Base-by-base conservation (phyloP, 2,329 filamentous ascomycete species). In the Diaporthe aspalathi region DNA sequence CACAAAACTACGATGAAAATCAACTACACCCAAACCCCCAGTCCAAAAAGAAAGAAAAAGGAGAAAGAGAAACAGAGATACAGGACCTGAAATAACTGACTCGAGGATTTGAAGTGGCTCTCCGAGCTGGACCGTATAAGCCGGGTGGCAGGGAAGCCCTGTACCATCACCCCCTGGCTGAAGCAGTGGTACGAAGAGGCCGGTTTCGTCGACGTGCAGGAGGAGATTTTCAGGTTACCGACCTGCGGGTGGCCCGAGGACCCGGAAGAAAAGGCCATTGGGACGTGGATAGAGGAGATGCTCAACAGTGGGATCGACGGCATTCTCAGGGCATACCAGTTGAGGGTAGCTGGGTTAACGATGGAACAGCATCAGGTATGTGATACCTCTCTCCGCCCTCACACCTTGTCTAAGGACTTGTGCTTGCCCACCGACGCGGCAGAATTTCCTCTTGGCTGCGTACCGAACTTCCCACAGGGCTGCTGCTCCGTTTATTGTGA, bases 131-230 rank as follows among this genome's bases (percentile, higher is more conserved):
- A 80, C 5, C 74, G 79, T 2, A 84, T 85, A 5, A 81, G 80
- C 1, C 78, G 77, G 24, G 73, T 75, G 0, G 80, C 82, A 24
- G 74, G 80, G 22, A 82, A 85, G 7, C 80, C 83, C 2, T 75
- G 84, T 8, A 74, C 80, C 54, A 76, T 83, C 53, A 81, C 77
- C 20, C 75, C 76, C 4, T 75, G 76, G 32, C 77, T 84, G 12
- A 81, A 79, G 68, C 75, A 79, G 22, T 79, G 82, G 52, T 84
- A 83, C 73, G 76, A 82, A 56, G 82, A 85, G 32, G 86, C 83
- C 1, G 88, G 88, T 0, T 90, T 90, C 73, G 83, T 87, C 8
- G 86, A 90, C 67, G 83, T 90, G 16, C 82, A 84, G 38, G 83
- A 90, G 76, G 80, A 79, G 27, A 76, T 86, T 1, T 87, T 86